Base-by-base conservation (phyloP, 805 yeast genomes). In the Yarrowia sp. region DNA sequence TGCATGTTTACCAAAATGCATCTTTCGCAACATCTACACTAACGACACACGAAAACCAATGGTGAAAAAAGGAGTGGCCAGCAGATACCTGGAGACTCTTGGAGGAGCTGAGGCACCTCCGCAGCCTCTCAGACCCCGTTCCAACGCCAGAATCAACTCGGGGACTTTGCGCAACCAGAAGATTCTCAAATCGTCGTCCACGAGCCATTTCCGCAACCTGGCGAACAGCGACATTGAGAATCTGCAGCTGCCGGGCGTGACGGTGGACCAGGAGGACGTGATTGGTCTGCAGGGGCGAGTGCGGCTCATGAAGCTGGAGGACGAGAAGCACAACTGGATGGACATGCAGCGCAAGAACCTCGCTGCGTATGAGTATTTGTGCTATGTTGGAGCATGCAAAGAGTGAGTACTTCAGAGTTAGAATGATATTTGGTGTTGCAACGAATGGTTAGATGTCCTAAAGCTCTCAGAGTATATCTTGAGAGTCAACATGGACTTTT, bases 331-430 rank as follows among this genome's bases (percentile, higher is more conserved):
- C 41, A 70, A 68, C 62, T 73, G 75, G 76, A 72, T 73, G 77
- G 81, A 78, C 64, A 69, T 67, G 47, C 77, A 77, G 65, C 72
- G 81, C 7, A 70, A 76, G 63, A 73, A 73, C 62, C 63, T 77
- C 36, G 80, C 81, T 65, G 85, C 85, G 6, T 88, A 89, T 70
- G 94, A 88, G 71, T 89, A 89, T 68, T 76, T 90, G 44, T 89
- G 96, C 72, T 83, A 93, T 64, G 84, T 89, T 10, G 84, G 81
- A 35, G 94, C 90, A 69, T 89, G 91, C n/a, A 88, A 86, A 69
- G 78, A 78, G 69, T 70, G 63, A 44, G 69, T 67, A 14, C 16
- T 13, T 6, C 7, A 27, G 49, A 42, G 29, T 27, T 3, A 27
- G 9, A 4, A n/a, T n/a, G n/a, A n/a, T n/a, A n/a, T n/a, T n/a